Conservation (phyloP, 1,284 basidiomycete genomes). For the Ceratobasidium sp. region DNA sequence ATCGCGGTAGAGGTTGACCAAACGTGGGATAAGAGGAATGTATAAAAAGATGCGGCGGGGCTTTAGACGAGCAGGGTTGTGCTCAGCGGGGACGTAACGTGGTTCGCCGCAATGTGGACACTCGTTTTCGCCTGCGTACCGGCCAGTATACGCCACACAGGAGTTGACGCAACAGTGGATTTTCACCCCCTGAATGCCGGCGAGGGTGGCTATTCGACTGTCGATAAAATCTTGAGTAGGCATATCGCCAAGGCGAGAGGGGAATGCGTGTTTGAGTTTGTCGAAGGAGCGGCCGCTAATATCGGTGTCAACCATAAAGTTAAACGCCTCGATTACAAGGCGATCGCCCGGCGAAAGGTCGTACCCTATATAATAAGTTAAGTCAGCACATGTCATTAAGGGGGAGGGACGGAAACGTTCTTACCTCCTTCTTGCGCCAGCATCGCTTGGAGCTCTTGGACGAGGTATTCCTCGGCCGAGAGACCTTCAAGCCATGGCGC, state of each 20-base stretch:
- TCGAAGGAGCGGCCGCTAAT: conserved; percentile 8
- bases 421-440: neutral
- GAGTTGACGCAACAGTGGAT: conserved; percentile 43
- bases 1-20: too few relatives aligned
- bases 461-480: too few relatives aligned
- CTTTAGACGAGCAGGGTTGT: too few relatives aligned
- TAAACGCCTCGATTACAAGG: conserved; percentile 17
- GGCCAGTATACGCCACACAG: conserved; percentile 40
- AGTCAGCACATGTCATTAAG: neutral
- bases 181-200: neutral
- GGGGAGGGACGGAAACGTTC: neutral
- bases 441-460: too few relatives aligned
- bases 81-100: too few relatives aligned
- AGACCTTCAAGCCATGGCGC: neutral
- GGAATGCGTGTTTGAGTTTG: conserved; percentile 27
- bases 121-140: neutral
- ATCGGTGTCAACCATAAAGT: conserved; percentile 40
- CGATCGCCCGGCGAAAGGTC: neutral
- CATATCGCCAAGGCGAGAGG: neutral
- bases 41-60: too few relatives aligned
- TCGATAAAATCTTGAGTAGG: neutral
- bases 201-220: neutral
- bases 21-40: too few relatives aligned
- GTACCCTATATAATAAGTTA: neutral
- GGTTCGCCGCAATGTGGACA: too few relatives aligned